Evolutionary conservation across 257 asterid genomes (phyloP).

Genomic region (Prunella vulgaris): DNA sequence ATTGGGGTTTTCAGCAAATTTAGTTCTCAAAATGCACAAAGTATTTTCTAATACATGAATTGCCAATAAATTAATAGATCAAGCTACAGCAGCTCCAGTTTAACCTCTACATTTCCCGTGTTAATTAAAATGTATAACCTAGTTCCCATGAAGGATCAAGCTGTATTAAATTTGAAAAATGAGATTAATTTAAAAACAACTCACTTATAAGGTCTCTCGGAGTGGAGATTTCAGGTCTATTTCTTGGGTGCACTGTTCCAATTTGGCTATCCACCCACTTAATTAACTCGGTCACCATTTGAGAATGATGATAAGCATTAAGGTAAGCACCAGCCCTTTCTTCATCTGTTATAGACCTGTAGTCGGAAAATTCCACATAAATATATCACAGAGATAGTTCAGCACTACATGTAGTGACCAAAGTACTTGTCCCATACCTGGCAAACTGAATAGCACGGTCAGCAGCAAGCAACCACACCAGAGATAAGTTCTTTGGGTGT

Average conservation of each 20-base stretch:
- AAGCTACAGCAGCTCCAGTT: neutral
- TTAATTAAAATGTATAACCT: neutral
- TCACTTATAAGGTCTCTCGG: conserved; percentile 70
- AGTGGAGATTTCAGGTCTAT: conserved; percentile 33
- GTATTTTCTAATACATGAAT: neutral
- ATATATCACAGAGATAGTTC: conserved; percentile 15
- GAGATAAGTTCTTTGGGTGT: conserved; percentile 44
- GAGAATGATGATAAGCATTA: conserved; percentile 52
- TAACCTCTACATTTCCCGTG: neutral
- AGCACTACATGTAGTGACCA: conserved; percentile 6
- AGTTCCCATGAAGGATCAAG: neutral
- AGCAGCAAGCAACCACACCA: conserved; percentile 62
- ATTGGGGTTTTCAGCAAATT: neutral
- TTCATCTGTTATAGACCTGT: conserved; percentile 57
- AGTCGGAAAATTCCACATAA: conserved; percentile 24
- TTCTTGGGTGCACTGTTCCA: conserved; percentile 23
- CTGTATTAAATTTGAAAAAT: too few species aligned
- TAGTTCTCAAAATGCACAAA: neutral
- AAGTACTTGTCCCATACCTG: conserved; percentile 39
- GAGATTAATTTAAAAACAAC: conserved; percentile 26
- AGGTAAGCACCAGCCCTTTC: conserved; percentile 44
- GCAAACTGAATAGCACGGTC: conserved; percentile 61
- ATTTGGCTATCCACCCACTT: conserved; percentile 48
- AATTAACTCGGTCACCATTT: conserved; percentile 46
- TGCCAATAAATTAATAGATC: neutral